Evolutionary conservation across 495 filamentous ascomycete genomes (phyloP), one percentile per base, ranked within the genome.

Genomic region (Penicillium tannophilum): DNA sequence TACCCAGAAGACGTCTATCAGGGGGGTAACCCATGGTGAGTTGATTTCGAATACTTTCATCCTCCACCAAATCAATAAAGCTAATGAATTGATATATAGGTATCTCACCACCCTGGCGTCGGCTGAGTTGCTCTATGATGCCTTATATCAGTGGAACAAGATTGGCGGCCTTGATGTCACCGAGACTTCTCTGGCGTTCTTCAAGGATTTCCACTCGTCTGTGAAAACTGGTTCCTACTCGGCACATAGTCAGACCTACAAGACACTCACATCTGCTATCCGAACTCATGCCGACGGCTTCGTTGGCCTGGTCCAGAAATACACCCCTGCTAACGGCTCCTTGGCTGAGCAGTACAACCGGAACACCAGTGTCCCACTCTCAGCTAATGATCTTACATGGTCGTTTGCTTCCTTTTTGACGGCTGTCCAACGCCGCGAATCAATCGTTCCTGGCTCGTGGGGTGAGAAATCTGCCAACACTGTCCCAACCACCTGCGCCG

Each of bases 1-100:
- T 89, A 90, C 67, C 67, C 85, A 3, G 86, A 88, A 59, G 87
- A 90, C 61, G 65, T 75, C 6, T 90, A 88, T 62, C 83, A 84
- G 64, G 80, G 79, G 43, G 86, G 84, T 36, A 82, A 86, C 69
- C 82, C 82, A 9, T 86, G 85, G 85, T 86, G 30, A 28, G 58
- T 60, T 33, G 11, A 33, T 23, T 6, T 19, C 39, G 20, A 11
- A 20, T 12, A 46, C 6, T 12, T n/a, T 41, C 14, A 35, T 28
- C 31, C 10, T 20, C 2, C 8, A 23, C 7, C 20, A 12, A 26
- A 16, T 36, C n/a, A 19, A 33, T 26, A 6, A 45, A 54, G 20
- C 52, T 45, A 45, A 45, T 6, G 20, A 33, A 14, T 14, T 4
- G 3, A 17, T 16, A 33, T 33, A 46, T 24, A 60, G 58, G 58